phyloP scores from a whole-genome alignment of 139 green algal genomes.

The Picochlorum sp. region DNA sequence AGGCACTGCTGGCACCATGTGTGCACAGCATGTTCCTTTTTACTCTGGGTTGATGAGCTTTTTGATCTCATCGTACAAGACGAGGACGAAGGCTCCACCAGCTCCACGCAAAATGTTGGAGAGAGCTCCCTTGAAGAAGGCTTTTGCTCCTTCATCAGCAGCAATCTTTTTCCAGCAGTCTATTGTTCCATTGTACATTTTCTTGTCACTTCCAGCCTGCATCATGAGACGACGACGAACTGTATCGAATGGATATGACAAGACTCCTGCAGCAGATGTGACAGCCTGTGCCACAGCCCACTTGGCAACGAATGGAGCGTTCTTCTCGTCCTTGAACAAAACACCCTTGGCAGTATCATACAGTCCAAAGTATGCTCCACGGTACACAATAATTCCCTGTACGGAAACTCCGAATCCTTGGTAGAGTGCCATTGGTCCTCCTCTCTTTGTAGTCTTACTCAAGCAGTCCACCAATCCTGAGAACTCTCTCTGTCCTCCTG shows the following conservation, averaged over 20 bases:
- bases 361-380: conserved; percentile 97
- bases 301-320: conserved; percentile 41
- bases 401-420: conserved; percentile 90
- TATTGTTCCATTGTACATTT: conserved; percentile 84
- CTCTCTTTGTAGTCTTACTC: conserved; percentile 53
- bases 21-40: neutral
- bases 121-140: conserved; percentile 89
- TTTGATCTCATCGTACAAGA: conserved; percentile 83
- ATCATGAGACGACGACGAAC: conserved; percentile 98
- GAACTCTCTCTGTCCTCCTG: conserved; percentile 62
- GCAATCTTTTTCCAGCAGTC: conserved; percentile 92
- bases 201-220: conserved; percentile 72
- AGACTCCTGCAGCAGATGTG: conserved; percentile 69
- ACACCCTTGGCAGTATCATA: conserved; percentile 96
- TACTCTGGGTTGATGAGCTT: conserved; percentile 22
- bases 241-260: conserved; percentile 98
- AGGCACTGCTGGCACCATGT: too few relatives aligned
- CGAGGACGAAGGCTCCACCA: conserved; percentile 53
- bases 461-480: conserved; percentile 89
- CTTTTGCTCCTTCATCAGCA: conserved; percentile 79
- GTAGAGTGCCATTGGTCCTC: conserved; percentile 65
- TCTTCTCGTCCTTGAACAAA: conserved; percentile 64
- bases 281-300: conserved; percentile 81
- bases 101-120: conserved; percentile 76
- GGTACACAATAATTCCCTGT: conserved; percentile 98